Base-by-base conservation (phyloP, 1,284 basidiomycete species). In the Fomitiporia mediterranea region DNA sequence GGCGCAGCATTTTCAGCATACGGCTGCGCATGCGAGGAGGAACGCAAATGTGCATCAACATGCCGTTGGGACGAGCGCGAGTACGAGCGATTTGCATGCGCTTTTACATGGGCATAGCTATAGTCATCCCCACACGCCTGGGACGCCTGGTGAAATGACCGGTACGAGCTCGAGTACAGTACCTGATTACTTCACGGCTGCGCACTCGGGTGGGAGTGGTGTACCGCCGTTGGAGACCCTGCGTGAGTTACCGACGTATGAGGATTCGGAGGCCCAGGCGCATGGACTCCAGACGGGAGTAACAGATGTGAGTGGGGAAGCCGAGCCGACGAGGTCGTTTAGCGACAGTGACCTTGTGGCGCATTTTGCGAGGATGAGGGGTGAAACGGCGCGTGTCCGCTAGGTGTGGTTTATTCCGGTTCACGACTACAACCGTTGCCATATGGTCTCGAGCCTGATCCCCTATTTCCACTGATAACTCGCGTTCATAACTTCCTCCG, bases 161-260 rank as follows among this genome's bases (percentile, higher is more conserved):
- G 21, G 40, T 32, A 19, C 38, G 46, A 37, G 28, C 4, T 42
- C 47, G 38, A 50, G 47, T 17, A 80, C 86, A 68, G 92, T 96
- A 19, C 94, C 94, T 1, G 81, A 87, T 65, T 97, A 98, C 69
- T 79, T 79, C 13, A 80, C 91, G 46, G 90, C 92, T 1, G 81
- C 83, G 56, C 74, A 34, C 62, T 35, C 84, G 11, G 93, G 91
- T 5, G 94, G 94, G 70, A 75, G 94, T 32, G 93, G 91, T 30
- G 81, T 95, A 11, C 86, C 89, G 5, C 94, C 94, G 8, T 71
- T 97, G 64, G 80, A 81, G 65, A 86, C 82, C 61, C 74, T 84
- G 74, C 72, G 74, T 25, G 87, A 86, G 5, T 67, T 94, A 62
- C 92, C 92, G 58, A 88, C 84, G 50, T 95, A 95, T 63, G 89